Conservation (phyloP, 2,329 filamentous ascomycete genomes). For the Colletotrichum kahawae region DNA sequence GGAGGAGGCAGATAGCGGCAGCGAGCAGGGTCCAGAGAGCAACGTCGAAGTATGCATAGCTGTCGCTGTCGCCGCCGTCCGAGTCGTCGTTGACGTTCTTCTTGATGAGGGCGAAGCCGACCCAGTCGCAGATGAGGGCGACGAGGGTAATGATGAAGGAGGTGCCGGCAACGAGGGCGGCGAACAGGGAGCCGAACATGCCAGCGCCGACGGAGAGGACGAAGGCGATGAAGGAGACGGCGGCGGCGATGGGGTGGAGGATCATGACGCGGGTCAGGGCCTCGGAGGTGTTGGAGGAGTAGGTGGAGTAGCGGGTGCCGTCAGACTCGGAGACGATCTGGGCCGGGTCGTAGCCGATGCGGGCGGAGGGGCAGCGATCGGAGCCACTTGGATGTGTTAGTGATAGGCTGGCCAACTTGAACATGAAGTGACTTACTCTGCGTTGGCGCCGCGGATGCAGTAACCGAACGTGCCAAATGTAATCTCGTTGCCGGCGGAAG, state of each 20-base stretch:
- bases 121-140: constrained; percentile 61
- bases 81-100: constrained; percentile 54
- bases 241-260: constrained; percentile 65
- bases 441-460: constrained; percentile 42
- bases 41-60: constrained; percentile 59
- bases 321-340: constrained; percentile 44
- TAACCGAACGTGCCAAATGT: constrained; percentile 67
- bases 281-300: constrained; percentile 48
- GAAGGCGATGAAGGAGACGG: constrained; percentile 63
- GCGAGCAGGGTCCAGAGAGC: constrained; percentile 66
- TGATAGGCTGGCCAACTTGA: no score
- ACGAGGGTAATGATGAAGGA: constrained; percentile 54
- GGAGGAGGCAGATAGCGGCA: constrained; percentile 57
- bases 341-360: constrained; percentile 62
- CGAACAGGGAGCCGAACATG: constrained; percentile 56
- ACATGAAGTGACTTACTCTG: constrained; percentile 25
- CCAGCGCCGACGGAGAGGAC: constrained; percentile 58
- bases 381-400: constrained; percentile 28
- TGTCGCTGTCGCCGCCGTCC: constrained; percentile 34
- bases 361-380: constrained; percentile 52
- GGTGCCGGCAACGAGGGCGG: constrained; percentile 52
- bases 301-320: constrained; percentile 43
- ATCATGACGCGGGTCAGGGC: constrained; percentile 64
- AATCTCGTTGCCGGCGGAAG: constrained; percentile 39
- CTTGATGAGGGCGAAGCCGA: constrained; percentile 58